Evolutionary conservation across 768 basidiomycete species (phyloP), one percentile per base, ranked within the genome.

Genomic region (Suillus fuscotomentosus): DNA sequence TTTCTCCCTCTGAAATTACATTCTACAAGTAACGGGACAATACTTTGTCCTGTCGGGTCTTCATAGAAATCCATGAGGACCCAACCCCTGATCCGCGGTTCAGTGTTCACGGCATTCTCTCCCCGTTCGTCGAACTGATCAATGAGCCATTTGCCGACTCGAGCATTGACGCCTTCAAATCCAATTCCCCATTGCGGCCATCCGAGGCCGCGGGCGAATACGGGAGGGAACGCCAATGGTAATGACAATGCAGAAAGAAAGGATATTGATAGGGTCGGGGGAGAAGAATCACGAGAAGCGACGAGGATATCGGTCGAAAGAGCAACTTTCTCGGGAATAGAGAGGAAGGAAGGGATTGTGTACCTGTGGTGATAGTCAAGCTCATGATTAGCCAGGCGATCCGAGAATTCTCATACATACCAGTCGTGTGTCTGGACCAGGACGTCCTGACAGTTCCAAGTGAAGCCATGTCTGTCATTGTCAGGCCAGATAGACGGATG

Each of bases 401-500:
- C 8, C 7, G 1, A 41, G 48, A 22, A 41, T 59, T 5, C 34
- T 9, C 39, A 20, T 47, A 70, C 79, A 60, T 69, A 92, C 95
- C 96, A 97, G 73, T 97, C 96, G 60, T 96, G 92, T 10, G 84
- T 91, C 60, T 86, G 83, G 13, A 96, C 87, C 22, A 83, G 74
- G 0, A 88, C 89, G 31, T 84, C 82, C 67, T 88, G 87, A 70
- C 89, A 86, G 70, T 86, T 82, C 94, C 94, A 95, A 51, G 84
- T 79, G 72, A 97, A 98, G 0, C 88, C 92, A 2, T 81, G 76
- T 69, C 84, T 86, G 41, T 75, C 78, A 68, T 87, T 92, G 76
- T 97, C 89, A 0, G 94, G 94, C 95, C 95, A 98, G 1, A 77
- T 80, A 1, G 84, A 85, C 6, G 95, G 94, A 69, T 94, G 92